phyloP scores from a whole-genome alignment of 768 basidiomycete species.

The Xerocomus potaroensis region DNA sequence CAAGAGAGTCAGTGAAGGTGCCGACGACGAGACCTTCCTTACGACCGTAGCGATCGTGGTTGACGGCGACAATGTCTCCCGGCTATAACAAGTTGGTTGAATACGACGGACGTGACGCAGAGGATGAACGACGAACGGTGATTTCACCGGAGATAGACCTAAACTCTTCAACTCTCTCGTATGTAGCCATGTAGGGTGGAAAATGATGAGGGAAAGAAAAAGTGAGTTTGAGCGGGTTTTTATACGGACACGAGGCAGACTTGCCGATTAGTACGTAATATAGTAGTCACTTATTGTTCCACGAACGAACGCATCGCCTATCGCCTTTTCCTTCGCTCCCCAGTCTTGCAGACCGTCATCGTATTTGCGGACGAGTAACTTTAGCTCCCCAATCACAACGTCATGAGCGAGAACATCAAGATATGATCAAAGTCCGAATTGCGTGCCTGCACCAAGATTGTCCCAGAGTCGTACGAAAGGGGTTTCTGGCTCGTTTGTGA shows the following conservation, averaged over 20 bases:
- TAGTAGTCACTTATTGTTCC: background rate
- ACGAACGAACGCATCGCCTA: too few species aligned
- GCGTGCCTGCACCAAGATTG: slow-evolving; percentile 75
- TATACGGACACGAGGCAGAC: slow-evolving; percentile 37
- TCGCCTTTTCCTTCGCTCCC: too few species aligned
- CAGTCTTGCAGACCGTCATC: too few species aligned
- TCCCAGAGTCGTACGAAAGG: too few species aligned
- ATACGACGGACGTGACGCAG: background rate
- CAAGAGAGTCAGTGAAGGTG: slow-evolving; percentile 64
- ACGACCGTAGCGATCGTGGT: slow-evolving; percentile 56
- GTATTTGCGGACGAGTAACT: too few species aligned
- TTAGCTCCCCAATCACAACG: slow-evolving; percentile 52
- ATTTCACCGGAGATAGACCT: slow-evolving; percentile 35
- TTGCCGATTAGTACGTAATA: background rate
- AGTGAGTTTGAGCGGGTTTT: slow-evolving; percentile 33
- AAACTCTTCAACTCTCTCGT: slow-evolving; percentile 32
- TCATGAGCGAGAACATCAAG: slow-evolving; percentile 57
- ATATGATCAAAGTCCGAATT: slow-evolving; percentile 54
- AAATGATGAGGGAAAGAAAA: slow-evolving; percentile 23
- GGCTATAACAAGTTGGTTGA: slow-evolving; percentile 39
- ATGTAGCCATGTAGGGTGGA: slow-evolving; percentile 36
- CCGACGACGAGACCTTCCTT: slow-evolving; percentile 81
- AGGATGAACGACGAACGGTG: slow-evolving; percentile 19
- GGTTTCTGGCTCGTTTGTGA: too few species aligned
- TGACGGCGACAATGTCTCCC: slow-evolving; percentile 78